Percentiles rank a stretch among this genome's conserved stretches.
phyloP scores from a whole-genome alignment of 78 protist species.

The Dictyostelium purpureum region DNA sequence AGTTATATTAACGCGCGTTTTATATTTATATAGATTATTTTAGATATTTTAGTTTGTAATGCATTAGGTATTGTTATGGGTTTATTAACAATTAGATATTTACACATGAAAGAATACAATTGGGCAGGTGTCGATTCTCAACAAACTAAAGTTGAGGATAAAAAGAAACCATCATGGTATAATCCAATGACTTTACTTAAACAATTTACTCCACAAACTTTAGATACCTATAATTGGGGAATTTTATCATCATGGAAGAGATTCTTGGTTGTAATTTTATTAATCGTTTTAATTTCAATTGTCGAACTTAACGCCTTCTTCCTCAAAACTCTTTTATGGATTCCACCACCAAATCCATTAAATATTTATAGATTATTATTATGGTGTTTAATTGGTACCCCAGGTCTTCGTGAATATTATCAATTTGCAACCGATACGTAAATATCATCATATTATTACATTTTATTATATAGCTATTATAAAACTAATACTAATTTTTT shows the following conservation, averaged over 20 bases:
- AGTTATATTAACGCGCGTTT: too few species aligned
- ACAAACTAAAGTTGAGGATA: not conserved
- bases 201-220: conserved; percentile 80
- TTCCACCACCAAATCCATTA: conserved; percentile 83
- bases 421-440: conserved; percentile 79
- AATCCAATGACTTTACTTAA: conserved; percentile 57
- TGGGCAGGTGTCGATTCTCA: conserved; percentile 46
- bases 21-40: conserved; percentile 47
- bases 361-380: conserved; percentile 77
- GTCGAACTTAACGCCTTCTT: conserved; percentile 87
- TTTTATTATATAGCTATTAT: not conserved
- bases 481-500: not conserved
- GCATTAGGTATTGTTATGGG: conserved; percentile 87
- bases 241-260: conserved; percentile 66
- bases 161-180: not conserved
- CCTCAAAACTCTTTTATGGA: conserved; percentile 84
- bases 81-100: not conserved
- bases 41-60: conserved; percentile 89
- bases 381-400: conserved; percentile 79
- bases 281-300: conserved; percentile 52
- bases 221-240: conserved; percentile 83
- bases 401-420: conserved; percentile 87
- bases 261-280: conserved; percentile 22
- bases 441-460: not conserved
- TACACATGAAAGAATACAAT: conserved; percentile 77